Base-by-base conservation (phyloP, 371 early-diverging fungal genomes). In the Saksenaea oblongispora region DNA sequence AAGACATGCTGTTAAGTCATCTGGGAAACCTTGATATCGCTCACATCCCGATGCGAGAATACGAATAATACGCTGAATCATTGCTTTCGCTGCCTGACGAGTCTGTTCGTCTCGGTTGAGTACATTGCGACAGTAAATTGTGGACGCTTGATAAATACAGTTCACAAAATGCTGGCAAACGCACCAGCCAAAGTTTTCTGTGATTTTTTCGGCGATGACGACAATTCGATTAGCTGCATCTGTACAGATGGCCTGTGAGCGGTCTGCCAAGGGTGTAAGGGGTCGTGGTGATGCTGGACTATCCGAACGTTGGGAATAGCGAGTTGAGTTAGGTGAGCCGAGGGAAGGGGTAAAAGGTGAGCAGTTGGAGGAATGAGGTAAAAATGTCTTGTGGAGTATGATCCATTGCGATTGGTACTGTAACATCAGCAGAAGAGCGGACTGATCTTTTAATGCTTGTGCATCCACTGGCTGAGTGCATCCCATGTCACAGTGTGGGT, bases 351-450 rank as follows among this genome's bases (percentile, higher is more conserved):
- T 54, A 58, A 44, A 58, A 13, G 67, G 73, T 1, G 69, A 69
- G 14, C 57, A 44, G 4, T 61, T 39, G 24, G 36, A 31, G 18
- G 51, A 68, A 24, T 69, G 61, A 1, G 75, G 68, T 53, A 80
- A 58, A 35, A 78, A 81, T 0, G 66, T 56, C 36, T 78, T 81
- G 64, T 81, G 78, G 0, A 81, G 62, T 3, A 67, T 56, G 24
- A 81, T 67, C 81, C 81, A 81, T 62, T 78, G 76, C 2, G 75
- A 72, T 47, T 81, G 76, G 31, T 81, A 81, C 28, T 76, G 76
- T 11, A 81, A 37, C 76, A 78, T 75, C 4, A 81, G 62, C n/a
- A 81, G 58, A 2, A 76, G 34, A 7, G 67, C 70, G 8, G 76
- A 66, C 34, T 78, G 76, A n/a, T 71, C 68, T 18, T 59, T 58